A percentile compares a stretch with the other conserved stretches of the same genome.
These are phyloP conservation scores for Glomus cerebriforme DNA, from an alignment of 192 early-diverging fungal genomes.

Conservation along the genomic window DNA sequence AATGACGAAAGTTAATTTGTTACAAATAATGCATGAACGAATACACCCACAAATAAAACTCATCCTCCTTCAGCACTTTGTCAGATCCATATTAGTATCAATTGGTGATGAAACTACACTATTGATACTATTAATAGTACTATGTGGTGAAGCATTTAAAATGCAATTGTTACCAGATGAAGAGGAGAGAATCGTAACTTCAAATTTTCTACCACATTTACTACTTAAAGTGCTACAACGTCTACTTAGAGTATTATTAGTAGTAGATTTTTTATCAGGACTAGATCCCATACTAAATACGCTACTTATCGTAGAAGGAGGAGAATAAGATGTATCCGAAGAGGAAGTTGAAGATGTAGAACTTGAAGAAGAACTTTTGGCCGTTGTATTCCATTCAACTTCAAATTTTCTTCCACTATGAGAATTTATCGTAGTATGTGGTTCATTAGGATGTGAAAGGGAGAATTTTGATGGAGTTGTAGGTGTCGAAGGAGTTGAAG, in stretches of 20 bases:
- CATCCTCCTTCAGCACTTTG: too few relatives aligned
- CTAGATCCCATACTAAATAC: not conserved
- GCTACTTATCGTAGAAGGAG: slow-evolving; percentile 4
- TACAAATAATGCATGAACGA: too few relatives aligned
- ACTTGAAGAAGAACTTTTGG: not conserved
- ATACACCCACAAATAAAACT: too few relatives aligned
- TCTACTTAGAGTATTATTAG: not conserved
- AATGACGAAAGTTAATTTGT: too few relatives aligned
- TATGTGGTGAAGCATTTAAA: not conserved
- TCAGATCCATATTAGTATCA: too few relatives aligned
- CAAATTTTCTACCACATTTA: slow-evolving; percentile 10
- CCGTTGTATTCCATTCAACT: slow-evolving; percentile 7
- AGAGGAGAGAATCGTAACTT: not conserved
- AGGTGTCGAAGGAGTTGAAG: not conserved
- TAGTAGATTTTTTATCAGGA: not conserved
- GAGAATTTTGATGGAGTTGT: not conserved
- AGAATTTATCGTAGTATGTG: slow-evolving; percentile 17
- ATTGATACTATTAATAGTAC: not conserved
- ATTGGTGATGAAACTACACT: too few relatives aligned
- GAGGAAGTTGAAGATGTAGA: not conserved
- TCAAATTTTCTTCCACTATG: slow-evolving; percentile 25
- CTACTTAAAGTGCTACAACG: not conserved
- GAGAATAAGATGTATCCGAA: not conserved
- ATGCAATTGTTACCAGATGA: not conserved
- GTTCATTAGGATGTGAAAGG: not conserved